Evolutionary conservation across 73 alveolate species (phyloP).

Genomic region (Tetrahymena thermophila): DNA sequence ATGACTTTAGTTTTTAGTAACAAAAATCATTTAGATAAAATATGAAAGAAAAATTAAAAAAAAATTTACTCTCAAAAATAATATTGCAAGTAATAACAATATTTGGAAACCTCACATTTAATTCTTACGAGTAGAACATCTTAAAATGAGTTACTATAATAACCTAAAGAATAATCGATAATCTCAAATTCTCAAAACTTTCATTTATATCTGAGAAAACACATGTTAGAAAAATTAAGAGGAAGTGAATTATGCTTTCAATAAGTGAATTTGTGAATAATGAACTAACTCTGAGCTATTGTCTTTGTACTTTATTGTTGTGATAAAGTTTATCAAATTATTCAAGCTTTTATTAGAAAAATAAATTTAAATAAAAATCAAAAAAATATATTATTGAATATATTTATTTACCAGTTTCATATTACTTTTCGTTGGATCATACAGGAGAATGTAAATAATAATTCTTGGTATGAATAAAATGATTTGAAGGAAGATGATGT

Average conservation of each 20-base stretch:
- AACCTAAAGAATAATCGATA: not conserved
- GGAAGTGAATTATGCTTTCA: not conserved
- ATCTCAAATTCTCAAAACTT: not conserved
- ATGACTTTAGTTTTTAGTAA: not conserved
- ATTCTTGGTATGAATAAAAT: not conserved
- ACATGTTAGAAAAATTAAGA: not conserved
- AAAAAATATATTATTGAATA: not conserved
- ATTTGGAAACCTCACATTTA: not conserved
- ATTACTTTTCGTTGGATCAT: not conserved
- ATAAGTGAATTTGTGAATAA: not conserved
- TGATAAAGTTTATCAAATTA: not conserved
- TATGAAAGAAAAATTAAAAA: not conserved
- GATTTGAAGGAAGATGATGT: not conserved
- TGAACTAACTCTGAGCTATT: not conserved
- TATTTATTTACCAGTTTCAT: not conserved
- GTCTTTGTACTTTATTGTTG: not conserved
- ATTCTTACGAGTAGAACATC: not conserved
- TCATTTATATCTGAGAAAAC: not conserved
- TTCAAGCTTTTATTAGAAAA: not conserved
- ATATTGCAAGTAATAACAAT: not conserved
- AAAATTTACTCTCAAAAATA: not conserved
- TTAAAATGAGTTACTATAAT: not conserved
- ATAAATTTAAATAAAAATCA: not conserved
- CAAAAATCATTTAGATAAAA: not conserved
- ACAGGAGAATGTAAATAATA: not conserved